Evolutionary conservation across 331 rosid genomes (phyloP).

Genomic region (Pyrus hybrid): DNA sequence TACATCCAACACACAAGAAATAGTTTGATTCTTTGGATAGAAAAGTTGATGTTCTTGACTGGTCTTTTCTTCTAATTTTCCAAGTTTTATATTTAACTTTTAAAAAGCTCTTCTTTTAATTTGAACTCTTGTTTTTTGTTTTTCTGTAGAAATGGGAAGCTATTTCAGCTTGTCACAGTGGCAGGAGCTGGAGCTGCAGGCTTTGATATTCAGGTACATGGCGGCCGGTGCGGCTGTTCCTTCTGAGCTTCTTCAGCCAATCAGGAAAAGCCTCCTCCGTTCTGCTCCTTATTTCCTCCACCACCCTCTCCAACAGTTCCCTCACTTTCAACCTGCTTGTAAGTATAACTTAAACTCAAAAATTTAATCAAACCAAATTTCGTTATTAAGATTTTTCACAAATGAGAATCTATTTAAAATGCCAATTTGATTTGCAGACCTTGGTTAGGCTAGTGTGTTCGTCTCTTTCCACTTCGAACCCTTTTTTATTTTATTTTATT

Average conservation of each 20-base stretch:
- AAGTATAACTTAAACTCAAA: conserved; percentile 15
- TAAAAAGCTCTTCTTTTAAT: not conserved
- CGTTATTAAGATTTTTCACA: not conserved
- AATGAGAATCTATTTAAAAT: not conserved
- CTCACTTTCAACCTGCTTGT: conserved; percentile 61
- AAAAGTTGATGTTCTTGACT: conserved; percentile 2
- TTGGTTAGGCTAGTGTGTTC: no score
- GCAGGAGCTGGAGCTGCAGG: conserved; percentile 97
- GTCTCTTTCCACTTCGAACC: no score
- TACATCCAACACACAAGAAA: not conserved
- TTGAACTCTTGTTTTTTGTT: not conserved
- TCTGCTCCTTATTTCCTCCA: conserved; percentile 41
- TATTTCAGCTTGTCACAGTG: conserved; percentile 76
- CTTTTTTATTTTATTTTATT: no score
- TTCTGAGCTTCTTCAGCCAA: conserved; percentile 74
- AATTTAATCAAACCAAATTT: not conserved
- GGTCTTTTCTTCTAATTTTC: not conserved
- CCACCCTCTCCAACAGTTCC: conserved; percentile 42
- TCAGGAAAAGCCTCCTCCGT: conserved; percentile 65
- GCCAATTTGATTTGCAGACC: not conserved
- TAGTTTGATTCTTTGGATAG: not conserved
- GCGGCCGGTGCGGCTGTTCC: conserved; percentile 85
- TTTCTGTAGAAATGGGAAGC: conserved; percentile 56
- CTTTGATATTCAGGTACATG: conserved; percentile 79
- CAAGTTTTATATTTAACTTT: not conserved